Percentiles rank a stretch among this genome's conserved stretches.
Conservation (phyloP, 441 rosid species). For the Hura crepitans region DNA sequence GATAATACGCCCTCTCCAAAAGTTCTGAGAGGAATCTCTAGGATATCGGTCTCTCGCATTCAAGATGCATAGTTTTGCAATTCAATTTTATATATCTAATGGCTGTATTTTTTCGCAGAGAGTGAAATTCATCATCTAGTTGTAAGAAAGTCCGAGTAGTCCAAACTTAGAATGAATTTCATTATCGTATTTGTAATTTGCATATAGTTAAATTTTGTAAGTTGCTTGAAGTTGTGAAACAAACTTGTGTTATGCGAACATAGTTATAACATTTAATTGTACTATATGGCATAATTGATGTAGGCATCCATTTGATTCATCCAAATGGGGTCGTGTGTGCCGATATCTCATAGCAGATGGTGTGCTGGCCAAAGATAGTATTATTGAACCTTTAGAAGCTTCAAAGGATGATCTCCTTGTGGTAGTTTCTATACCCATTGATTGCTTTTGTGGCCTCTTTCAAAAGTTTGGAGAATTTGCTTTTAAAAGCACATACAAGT, state of each 20-base stretch:
- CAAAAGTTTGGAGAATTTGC: not conserved
- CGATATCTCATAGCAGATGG: conserved; percentile 51
- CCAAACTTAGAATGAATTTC: not conserved
- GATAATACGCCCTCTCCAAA: not conserved
- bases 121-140: not conserved
- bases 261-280: conserved; percentile 11
- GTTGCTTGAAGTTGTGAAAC: not conserved
- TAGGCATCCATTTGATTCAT: conserved; percentile 94
- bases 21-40: not conserved
- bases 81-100: not conserved
- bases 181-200: not conserved
- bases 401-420: conserved; percentile 76
- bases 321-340: conserved; percentile 88
- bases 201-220: not conserved
- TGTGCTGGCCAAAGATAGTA: conserved; percentile 45
- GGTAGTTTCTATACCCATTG: conserved; percentile 39
- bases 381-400: conserved; percentile 82
- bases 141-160: not conserved
- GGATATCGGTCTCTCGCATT: not conserved
- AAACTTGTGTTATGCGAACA: not conserved
- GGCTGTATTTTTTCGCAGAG: not conserved
- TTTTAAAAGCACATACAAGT: not conserved
- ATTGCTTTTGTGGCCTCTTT: conserved; percentile 6
- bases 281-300: conserved; percentile 18
- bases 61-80: no score